These are phyloP conservation scores for Ascocoryne sarcoides DNA, from an alignment of 2,329 filamentous ascomycete genomes.

Conservation along the genomic window DNA sequence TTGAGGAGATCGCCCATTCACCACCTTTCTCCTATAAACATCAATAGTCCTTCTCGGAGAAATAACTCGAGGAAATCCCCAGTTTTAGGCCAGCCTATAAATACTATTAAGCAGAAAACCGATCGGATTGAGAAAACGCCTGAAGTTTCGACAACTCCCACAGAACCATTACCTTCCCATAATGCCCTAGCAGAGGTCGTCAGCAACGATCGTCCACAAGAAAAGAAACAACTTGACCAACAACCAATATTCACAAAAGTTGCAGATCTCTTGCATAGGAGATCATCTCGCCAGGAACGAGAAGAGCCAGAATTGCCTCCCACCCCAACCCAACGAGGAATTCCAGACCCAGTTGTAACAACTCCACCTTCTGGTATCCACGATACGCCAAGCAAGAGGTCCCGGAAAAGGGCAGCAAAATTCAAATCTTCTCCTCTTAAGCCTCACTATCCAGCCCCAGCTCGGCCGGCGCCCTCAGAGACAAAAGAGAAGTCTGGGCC, in stretches of 20 bases:
- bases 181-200: not conserved
- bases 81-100: not conserved
- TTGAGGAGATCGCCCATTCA: too few species aligned
- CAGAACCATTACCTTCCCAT: constrained; percentile 8
- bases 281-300: not conserved
- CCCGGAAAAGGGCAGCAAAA: constrained; percentile 28
- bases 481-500: constrained; percentile 11
- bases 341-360: constrained; percentile 43
- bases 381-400: constrained; percentile 44
- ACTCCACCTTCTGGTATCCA: constrained; percentile 52
- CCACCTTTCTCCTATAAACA: not conserved
- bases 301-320: constrained; percentile 50
- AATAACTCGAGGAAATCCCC: constrained; percentile 3
- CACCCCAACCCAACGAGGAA: constrained; percentile 40
- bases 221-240: not conserved
- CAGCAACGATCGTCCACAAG: not conserved
- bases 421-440: constrained; percentile 29
- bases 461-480: constrained; percentile 7
- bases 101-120: not conserved
- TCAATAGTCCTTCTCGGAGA: not conserved
- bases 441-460: constrained; percentile 12
- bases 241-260: not conserved
- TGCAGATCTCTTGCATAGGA: constrained; percentile 1
- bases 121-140: not conserved
- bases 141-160: constrained; percentile 13